Base-by-base conservation (phyloP, 768 basidiomycete genomes). In the Pholiota microspora region DNA sequence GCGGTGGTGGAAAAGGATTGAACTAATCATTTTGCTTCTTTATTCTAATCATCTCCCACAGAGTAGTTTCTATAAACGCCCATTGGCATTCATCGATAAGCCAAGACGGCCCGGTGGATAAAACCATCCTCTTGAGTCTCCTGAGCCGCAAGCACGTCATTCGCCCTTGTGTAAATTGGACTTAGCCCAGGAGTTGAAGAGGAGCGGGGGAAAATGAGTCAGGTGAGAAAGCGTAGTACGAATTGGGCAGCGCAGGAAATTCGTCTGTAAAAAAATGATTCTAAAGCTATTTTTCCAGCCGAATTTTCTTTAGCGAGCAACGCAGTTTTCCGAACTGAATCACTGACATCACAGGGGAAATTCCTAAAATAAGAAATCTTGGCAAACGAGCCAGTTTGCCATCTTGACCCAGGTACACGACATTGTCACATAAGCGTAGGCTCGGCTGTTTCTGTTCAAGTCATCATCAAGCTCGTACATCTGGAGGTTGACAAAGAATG, bases 11-110 rank as follows among this genome's bases (percentile, higher is more conserved):
- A 42, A 25, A 8, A 28, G n/a, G 31, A n/a, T 15, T 25, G 36
- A 23, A 35, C 10, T 35, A 21, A 34, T 34, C 18, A 4, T 15
- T 47, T 47, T 13, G 23, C 23, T 32, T 25, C 32, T 35, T 34
- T 50, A 32, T 31, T 18, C 48, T 23, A 35, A 50, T 50, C 29
- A 16, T 18, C 34, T 50, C 34, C 49, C 49, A 34, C 27, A 50
- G 49, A 27, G 18, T 21, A 25, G 34, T 21, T 59, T 34, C 58
- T 47, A 44, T 52, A 45, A 49, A 44, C 34, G 31, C 51, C 47
- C 47, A 40, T 56, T 45, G 44, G 51, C 36, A 45, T 42, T 53
- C 57, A 58, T 58, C 57, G 57, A 58, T 58, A 58, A 58, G 49
- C 38, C 45, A 36, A 27, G 45, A 49, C 40, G 24, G 29, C 49